These are phyloP conservation scores for Erodium trifolium DNA, from an alignment of 441 rosid genomes.

Conservation along the genomic window DNA sequence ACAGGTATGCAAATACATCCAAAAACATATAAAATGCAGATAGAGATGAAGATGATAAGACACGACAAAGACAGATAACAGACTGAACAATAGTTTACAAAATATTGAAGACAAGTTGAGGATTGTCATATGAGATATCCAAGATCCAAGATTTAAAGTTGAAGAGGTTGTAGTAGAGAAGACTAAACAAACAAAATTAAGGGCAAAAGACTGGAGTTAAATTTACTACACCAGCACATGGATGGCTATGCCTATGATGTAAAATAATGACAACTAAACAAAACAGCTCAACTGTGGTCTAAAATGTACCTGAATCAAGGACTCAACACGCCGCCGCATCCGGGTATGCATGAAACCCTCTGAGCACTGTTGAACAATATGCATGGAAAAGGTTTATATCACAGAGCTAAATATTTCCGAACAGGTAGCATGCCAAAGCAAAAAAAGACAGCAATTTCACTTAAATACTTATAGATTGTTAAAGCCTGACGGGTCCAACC, in stretches of 20 bases:
- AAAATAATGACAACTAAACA: not conserved
- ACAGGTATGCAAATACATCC: not conserved
- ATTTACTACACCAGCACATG: not conserved
- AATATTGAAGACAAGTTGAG: not conserved
- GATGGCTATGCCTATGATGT: not conserved
- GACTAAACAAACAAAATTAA: not conserved
- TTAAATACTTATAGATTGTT: no score
- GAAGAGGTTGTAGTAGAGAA: not conserved
- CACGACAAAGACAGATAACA: not conserved
- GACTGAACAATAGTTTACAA: not conserved
- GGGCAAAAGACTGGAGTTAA: not conserved
- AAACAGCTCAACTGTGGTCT: not conserved
- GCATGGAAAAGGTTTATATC: slow-evolving; percentile 15
- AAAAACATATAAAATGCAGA: not conserved
- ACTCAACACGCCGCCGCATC: slow-evolving; percentile 87
- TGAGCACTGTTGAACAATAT: slow-evolving; percentile 44
- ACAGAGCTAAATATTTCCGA: slow-evolving; percentile 14
- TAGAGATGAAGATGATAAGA: not conserved
- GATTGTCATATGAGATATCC: not conserved
- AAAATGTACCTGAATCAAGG: slow-evolving; percentile 65
- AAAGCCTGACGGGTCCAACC: no score
- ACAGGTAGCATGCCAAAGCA: slow-evolving; percentile 13
- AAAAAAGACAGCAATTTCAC: not conserved
- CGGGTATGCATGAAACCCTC: slow-evolving; percentile 96
- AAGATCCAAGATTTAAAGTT: not conserved